Evolutionary conservation across 768 basidiomycete genomes (phyloP), one percentile per base, ranked within the genome.

Genomic region (Tricholoma sp.): DNA sequence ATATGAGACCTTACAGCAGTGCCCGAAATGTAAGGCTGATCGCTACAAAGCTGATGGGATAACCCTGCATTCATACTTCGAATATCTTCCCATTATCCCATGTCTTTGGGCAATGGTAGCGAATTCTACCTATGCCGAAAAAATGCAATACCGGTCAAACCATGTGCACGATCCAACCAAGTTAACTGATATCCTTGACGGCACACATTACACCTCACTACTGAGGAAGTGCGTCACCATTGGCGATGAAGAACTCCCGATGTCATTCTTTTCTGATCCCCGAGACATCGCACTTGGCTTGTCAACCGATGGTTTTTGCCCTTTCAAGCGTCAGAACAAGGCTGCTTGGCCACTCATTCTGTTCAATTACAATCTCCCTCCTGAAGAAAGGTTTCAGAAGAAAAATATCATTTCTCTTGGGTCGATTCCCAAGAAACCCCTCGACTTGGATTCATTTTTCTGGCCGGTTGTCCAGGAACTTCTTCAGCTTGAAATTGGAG

Each of bases 61-160:
- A 0, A 62, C 60, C 24, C 60, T 74, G 0, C 57, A 66, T 0
- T 63, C 60, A 24, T 52, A 51, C 2, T 79, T 76, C 61, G 57
- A 56, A 1, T 78, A 79, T 57, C 50, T 79, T 11, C 74, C 75
- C 1, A 52, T 78, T 16, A 74, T 72, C 31, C 73, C 71, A 7
- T 72, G 67, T 1, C 71, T 79, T 7, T n/a, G 14, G 16, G 27
- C 50, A 18, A 18, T 51, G 50, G 27, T 64, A 29, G 54, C 55
- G 4, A 68, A 63, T 49, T n/a, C 11, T 1, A 41, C 52, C 2
- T 63, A 59, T 52, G 68, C 24, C 24, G 24, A 5, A 27, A 27
- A 21, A 43, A 55, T 27, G 24, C 24, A 27, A 27, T 27, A 27
- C 24, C 5, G 24, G 24, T 27, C 24, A 27, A 3, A 27, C 5